Evolutionary conservation across 805 yeast genomes (phyloP), one percentile per base, ranked within the genome.

Genomic region (Teunomyces pallodes): DNA sequence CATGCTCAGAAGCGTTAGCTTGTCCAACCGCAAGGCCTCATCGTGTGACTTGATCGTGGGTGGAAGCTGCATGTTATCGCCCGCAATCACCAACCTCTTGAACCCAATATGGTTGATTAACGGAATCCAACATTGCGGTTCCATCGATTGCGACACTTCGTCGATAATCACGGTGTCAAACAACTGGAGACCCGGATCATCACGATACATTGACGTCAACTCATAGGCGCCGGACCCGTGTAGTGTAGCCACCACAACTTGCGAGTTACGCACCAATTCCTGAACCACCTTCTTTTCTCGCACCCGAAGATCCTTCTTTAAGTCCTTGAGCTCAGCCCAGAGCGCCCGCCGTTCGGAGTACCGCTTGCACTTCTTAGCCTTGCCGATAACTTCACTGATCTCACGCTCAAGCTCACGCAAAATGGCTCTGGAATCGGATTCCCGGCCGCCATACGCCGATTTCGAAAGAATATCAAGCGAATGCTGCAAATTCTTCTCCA

Each of bases 71-170:
- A 82, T 82, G 59, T 91, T 86, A 62, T 92, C 99, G 45, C 99
- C 99, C 0, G 98, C 97, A 20, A 92, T 76, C 1, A 92, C 80
- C 20, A 92, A 64, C 46, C 83, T 76, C 31, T 75, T 74, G 36
- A 81, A 17, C 7, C 81, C 76, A 10, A 76, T 66, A 57, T 87
- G 92, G 33, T 79, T 77, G 3, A 90, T 74, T 5, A 94, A 51
- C 0, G 99, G 97, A 20, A 92, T 90, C 97, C 97, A 91, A 59
- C 97, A 90, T 55, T 92, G 96, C 1, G 97, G 96, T 59, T 92
- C 97, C 46, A 92, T 67, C 9, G 97, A 79, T 64, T 92, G 99
- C 0, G 97, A 90, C 0, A 92, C 97, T 65, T 92, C 99, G 67
- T 92, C 99, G 31, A 92, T 91, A 9, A 94, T 87, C 29, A 92